A percentile compares a stretch with the other conserved stretches of the same genome.
phyloP scores from a whole-genome alignment of 192 early-diverging fungal species.

The Coemansia aciculifera region DNA sequence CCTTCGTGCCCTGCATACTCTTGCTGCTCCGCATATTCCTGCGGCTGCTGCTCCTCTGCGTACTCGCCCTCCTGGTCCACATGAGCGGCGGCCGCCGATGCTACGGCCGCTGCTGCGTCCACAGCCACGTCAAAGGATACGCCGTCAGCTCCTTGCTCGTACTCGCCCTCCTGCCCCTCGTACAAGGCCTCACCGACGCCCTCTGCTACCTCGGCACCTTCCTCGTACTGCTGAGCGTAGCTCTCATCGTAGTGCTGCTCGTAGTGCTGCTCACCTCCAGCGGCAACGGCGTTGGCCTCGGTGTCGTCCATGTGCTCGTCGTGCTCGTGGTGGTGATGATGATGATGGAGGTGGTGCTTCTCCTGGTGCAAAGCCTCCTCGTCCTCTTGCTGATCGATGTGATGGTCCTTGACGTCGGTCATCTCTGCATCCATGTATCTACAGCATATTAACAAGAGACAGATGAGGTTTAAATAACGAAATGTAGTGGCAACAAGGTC shows the following conservation, averaged over 20 bases:
- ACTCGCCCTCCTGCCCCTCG: conserved; percentile 43
- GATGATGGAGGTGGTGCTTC: conserved; percentile 4
- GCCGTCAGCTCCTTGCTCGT: conserved; percentile 29
- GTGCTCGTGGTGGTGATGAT: conserved; percentile 8
- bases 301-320: conserved; percentile 33
- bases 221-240: conserved; percentile 41
- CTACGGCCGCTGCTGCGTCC: conserved; percentile 32
- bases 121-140: conserved; percentile 27
- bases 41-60: conserved; percentile 17
- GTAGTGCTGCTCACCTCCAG: conserved; percentile 22
- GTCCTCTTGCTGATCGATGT: conserved; percentile 19
- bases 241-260: conserved; percentile 35
- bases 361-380: conserved; percentile 14
- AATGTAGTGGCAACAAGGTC: too few relatives aligned
- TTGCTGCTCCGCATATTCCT: conserved; percentile 40
- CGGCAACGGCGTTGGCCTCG: conserved; percentile 4
- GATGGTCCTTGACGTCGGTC: conserved; percentile 30
- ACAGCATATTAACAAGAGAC: background rate
- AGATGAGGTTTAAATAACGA: background rate
- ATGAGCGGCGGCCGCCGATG: conserved; percentile 20
- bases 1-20: conserved; percentile 31
- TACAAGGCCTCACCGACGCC: conserved; percentile 29
- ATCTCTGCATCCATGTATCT: conserved; percentile 43
- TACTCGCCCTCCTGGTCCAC: conserved; percentile 14
- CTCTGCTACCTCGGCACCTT: conserved; percentile 25